A percentile compares a stretch with the other conserved stretches of the same genome.
These are phyloP conservation scores for Fusarium compactum DNA, from an alignment of 2,329 filamentous ascomycete genomes.

Conservation along the genomic window DNA sequence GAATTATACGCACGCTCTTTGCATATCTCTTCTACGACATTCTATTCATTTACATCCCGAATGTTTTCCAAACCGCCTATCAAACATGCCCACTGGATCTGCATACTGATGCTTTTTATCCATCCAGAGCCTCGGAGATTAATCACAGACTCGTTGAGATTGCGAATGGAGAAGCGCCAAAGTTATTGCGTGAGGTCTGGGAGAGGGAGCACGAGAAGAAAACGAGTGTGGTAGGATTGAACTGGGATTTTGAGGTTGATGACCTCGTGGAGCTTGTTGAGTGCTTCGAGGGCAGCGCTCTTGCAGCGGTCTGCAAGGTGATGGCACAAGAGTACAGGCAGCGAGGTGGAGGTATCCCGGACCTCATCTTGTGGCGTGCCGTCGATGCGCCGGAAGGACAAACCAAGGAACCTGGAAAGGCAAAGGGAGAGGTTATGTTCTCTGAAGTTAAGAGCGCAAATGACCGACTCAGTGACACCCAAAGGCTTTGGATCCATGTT, in stretches of 20 bases:
- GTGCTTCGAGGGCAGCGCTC: constrained; percentile 83
- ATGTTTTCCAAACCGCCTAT: constrained; percentile 96
- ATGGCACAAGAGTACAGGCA: constrained; percentile 95
- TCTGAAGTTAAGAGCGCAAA: constrained; percentile 86
- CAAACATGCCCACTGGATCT: constrained; percentile 95
- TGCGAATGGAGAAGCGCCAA: constrained; percentile 80
- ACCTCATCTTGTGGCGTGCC: constrained; percentile 87
- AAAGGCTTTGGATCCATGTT: constrained; percentile 96
- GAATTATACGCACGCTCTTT: constrained; percentile 91
- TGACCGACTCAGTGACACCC: constrained; percentile 94
- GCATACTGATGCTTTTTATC: constrained; percentile 92
- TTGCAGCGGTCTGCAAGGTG: constrained; percentile 90
- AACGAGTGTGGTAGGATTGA: constrained; percentile 90
- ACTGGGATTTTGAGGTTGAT: constrained; percentile 86
- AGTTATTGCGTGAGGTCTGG: constrained; percentile 77
- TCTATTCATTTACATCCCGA: constrained; percentile 91
- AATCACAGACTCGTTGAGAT: constrained; percentile 89
- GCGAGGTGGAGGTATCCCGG: constrained; percentile 88
- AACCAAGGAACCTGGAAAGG: constrained; percentile 49
- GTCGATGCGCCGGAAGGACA: constrained; percentile 47
- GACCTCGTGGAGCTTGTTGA: constrained; percentile 83
- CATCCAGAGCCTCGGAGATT: constrained; percentile 87
- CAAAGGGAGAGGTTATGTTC: constrained; percentile 76
- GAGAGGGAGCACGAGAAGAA: constrained; percentile 73
- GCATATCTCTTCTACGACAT: constrained; percentile 94